Base-by-base conservation (phyloP, 2,329 filamentous ascomycete species). In the Ascochyta pisi region DNA sequence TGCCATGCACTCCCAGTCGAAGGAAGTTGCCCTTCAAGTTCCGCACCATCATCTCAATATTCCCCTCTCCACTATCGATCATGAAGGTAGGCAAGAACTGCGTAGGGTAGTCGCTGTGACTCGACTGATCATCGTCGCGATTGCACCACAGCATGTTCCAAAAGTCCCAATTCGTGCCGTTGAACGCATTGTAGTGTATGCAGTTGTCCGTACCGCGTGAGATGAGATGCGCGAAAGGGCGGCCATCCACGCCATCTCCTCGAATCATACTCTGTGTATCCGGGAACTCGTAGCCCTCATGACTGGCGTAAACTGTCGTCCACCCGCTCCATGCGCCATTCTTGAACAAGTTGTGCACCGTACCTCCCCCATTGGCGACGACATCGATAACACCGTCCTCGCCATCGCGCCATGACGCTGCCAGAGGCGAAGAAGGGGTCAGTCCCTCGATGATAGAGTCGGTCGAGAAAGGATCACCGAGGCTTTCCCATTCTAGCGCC, bases 221-320 rank as follows among this genome's bases (percentile, higher is more conserved):
- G 1, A 62, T 31, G 2, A 62, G 26, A 9, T 59, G 56, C 23
- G 58, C 58, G 19, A 39, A 52, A 0, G 58, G 54, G 4, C 39
- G n/a, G 1, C 37, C 45, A 13, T 52, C 58, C 3, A 24, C 26
- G 4, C 45, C 54, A 16, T 43, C 37, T 4, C 45, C 52, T 16
- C 29, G n/a, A n/a, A 53, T 42, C 3, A 62, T 44, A 29, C 59
- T 62, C 43, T 56, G 51, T 1, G 59, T 59, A 16, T 62, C 35
- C 6, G 46, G 24, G 23, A 57, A 56, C 33, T 56, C 52, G 31
- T 39, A 29, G 10, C 51, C 56, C 13, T 62, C 59, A 29, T 59
- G 56, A 8, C 56, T 56, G 19, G 56, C 56, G 2, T 1, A 13
- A 12, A 62, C 37, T 2, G 19, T 27, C 1, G 19, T 42, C 59